Evolutionary conservation across 202 grass and related monocot species (phyloP).

Genomic region (Miscanthus sacchariflorus): DNA sequence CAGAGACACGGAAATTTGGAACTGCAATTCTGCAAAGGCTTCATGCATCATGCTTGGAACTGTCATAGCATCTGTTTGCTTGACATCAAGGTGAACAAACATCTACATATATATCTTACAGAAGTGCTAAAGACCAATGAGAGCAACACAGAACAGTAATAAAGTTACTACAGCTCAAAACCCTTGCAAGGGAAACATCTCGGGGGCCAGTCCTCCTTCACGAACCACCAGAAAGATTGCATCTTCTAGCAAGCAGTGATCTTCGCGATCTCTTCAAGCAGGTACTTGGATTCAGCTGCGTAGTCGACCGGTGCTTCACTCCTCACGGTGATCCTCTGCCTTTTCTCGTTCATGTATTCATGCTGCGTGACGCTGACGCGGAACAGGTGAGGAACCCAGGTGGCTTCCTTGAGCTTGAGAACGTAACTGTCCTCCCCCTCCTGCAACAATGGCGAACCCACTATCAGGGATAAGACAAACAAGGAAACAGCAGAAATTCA

Average conservation of each 20-base stretch:
- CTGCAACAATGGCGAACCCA: constrained; percentile 39
- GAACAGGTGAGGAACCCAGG: constrained; percentile 85
- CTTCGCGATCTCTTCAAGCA: constrained; percentile 85
- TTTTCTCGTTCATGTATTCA: constrained; percentile 91
- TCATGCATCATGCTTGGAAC: neutral
- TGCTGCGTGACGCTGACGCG: constrained; percentile 66
- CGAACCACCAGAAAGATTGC: constrained; percentile 6
- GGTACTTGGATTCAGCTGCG: constrained; percentile 72
- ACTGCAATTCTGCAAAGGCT: neutral
- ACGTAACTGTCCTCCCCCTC: constrained; percentile 83
- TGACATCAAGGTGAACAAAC: neutral
- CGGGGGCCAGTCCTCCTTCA: neutral
- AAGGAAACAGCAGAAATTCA: neutral
- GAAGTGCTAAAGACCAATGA: neutral
- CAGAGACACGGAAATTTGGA: neutral
- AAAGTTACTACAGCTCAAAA: constrained; percentile 22
- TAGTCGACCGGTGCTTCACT: constrained; percentile 64
- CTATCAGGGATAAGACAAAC: neutral
- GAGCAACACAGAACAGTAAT: neutral
- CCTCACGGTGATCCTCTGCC: constrained; percentile 89
- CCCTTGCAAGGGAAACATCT: neutral
- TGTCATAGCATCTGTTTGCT: neutral
- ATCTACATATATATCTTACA: constrained; percentile 49
- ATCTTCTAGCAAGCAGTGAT: constrained; percentile 56
- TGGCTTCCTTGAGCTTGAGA: constrained; percentile 87